phyloP scores from a whole-genome alignment of 768 basidiomycete species.

The Mycena kentingensis region DNA sequence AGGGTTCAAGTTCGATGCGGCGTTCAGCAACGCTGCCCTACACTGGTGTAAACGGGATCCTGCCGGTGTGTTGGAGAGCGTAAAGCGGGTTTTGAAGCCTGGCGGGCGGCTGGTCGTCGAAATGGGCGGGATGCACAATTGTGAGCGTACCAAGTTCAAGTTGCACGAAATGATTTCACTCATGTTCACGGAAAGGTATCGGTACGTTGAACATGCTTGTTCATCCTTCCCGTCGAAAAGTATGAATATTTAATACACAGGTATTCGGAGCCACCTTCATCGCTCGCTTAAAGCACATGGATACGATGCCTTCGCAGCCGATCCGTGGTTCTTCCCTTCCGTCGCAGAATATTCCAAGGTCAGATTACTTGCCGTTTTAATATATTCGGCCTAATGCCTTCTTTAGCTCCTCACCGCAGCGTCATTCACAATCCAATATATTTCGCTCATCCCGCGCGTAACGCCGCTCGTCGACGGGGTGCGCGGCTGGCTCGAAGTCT shows the following conservation, averaged over 20 bases:
- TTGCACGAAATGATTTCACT: neutral
- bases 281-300: constrained; percentile 53
- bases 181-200: neutral
- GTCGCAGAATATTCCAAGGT: constrained; percentile 65
- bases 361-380: constrained; percentile 15
- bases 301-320: constrained; percentile 56
- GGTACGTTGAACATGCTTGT: no score
- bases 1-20: constrained; percentile 61
- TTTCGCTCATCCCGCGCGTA: constrained; percentile 56
- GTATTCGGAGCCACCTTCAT: constrained; percentile 61
- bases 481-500: constrained; percentile 68
- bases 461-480: constrained; percentile 56
- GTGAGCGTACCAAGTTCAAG: constrained; percentile 16
- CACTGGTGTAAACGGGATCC: constrained; percentile 88
- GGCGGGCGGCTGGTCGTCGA: constrained; percentile 77
- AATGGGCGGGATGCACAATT: constrained; percentile 78
- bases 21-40: constrained; percentile 78
- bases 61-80: constrained; percentile 58
- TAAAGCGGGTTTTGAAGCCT: constrained; percentile 61
- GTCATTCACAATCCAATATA: constrained; percentile 57
- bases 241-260: no score
- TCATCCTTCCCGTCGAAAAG: constrained; percentile 12
- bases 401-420: constrained; percentile 54
- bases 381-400: neutral
- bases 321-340: constrained; percentile 88